These are phyloP conservation scores for Aspergillus intermedius DNA, from an alignment of 2,329 filamentous ascomycete species.

Conservation along the genomic window DNA sequence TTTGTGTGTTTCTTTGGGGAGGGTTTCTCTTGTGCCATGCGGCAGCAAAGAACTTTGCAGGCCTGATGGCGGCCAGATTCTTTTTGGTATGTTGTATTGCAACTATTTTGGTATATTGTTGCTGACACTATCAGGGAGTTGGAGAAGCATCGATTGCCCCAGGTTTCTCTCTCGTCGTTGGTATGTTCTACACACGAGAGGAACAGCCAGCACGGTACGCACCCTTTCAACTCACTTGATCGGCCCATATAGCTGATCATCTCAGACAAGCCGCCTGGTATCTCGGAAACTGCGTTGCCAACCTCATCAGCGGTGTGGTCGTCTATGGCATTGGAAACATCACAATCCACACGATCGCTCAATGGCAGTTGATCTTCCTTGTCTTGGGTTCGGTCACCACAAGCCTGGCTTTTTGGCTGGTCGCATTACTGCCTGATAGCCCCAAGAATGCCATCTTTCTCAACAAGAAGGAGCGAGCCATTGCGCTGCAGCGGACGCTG, in stretches of 20 bases:
- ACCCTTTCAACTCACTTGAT: neutral
- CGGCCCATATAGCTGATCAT: too few species aligned
- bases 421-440: conserved; percentile 17
- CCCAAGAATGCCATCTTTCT: conserved; percentile 39
- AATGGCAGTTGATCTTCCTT: conserved; percentile 28
- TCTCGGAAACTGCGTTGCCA: conserved; percentile 27
- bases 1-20: conserved; percentile 28
- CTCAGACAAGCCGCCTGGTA: conserved; percentile 30
- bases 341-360: conserved; percentile 10
- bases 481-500: conserved; percentile 49
- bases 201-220: conserved; percentile 24
- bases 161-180: conserved; percentile 32
- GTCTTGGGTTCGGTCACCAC: conserved; percentile 24
- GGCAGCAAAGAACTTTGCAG: conserved; percentile 20
- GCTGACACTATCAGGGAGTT: conserved; percentile 12
- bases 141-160: conserved; percentile 25
- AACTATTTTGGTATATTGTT: neutral
- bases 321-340: conserved; percentile 24
- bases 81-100: conserved; percentile 8
- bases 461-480: conserved; percentile 33
- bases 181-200: conserved; percentile 29
- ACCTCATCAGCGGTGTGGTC: conserved; percentile 23
- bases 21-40: conserved; percentile 28
- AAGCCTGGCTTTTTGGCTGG: conserved; percentile 11
- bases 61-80: conserved; percentile 33